phyloP scores from a whole-genome alignment of 2,329 filamentous ascomycete genomes.

The Penicillium sp. region DNA sequence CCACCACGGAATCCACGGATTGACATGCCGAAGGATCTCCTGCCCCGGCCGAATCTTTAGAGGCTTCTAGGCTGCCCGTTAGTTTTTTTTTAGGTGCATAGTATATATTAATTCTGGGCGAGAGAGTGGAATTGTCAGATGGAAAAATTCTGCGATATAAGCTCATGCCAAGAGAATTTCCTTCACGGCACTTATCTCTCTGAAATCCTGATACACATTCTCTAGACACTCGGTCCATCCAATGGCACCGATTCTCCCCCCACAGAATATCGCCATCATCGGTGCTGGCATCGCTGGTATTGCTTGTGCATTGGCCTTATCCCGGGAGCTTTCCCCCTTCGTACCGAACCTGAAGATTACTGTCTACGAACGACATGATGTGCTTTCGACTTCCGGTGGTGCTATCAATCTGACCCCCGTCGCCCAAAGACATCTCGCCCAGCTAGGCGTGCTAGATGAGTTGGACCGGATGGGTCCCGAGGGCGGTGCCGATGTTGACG shows the following conservation, averaged over 20 bases:
- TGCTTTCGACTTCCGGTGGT: slow-evolving; percentile 44
- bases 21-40: slow-evolving; percentile 21
- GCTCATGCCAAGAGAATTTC: background rate
- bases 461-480: slow-evolving; percentile 39
- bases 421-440: slow-evolving; percentile 43
- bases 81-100: background rate
- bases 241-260: slow-evolving; percentile 16
- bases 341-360: slow-evolving; percentile 37
- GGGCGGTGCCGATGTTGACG: slow-evolving; percentile 40
- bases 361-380: slow-evolving; percentile 41
- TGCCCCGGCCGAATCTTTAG: slow-evolving; percentile 17
- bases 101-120: background rate
- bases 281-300: slow-evolving; percentile 38
- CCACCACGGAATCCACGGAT: slow-evolving; percentile 17
- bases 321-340: slow-evolving; percentile 32
- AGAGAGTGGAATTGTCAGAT: background rate
- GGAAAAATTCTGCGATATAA: background rate
- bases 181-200: background rate
- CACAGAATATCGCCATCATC: slow-evolving; percentile 31
- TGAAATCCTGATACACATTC: background rate
- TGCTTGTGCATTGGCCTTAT: slow-evolving; percentile 32
- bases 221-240: background rate
- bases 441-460: slow-evolving; percentile 41
- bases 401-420: slow-evolving; percentile 47
- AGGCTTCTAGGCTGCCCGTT: slow-evolving; percentile 4